These are phyloP conservation scores for Geosmithia putterillii DNA, from an alignment of 2,329 filamentous ascomycete species.

Conservation along the genomic window DNA sequence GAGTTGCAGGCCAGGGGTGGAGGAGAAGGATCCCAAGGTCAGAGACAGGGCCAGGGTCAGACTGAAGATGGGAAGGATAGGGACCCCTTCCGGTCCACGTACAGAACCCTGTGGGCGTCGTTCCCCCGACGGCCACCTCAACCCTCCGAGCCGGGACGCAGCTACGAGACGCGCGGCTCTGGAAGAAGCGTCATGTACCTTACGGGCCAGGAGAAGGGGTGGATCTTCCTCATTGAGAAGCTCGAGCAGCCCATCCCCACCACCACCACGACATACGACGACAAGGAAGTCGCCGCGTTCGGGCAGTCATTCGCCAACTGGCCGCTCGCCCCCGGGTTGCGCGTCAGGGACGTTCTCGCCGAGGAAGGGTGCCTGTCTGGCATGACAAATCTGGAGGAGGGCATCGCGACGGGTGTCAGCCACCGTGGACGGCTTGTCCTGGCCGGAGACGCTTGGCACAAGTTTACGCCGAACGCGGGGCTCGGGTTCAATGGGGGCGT, in stretches of 20 bases:
- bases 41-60: too few relatives aligned
- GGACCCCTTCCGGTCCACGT: constrained; percentile 17
- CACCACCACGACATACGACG: constrained; percentile 10
- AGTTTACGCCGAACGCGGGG: constrained; percentile 16
- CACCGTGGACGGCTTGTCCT: constrained; percentile 11
- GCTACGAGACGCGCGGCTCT: constrained; percentile 1
- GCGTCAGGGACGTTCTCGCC: constrained; percentile 11
- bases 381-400: constrained; percentile 15
- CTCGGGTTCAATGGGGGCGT: constrained; percentile 17
- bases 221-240: constrained; percentile 14
- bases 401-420: constrained; percentile 7
- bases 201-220: constrained; percentile 8
- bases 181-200: constrained; percentile 8
- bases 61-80: constrained; percentile 9
- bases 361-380: constrained; percentile 4
- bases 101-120: constrained; percentile 20
- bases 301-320: constrained; percentile 12
- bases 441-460: constrained; percentile 17
- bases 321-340: constrained; percentile 3
- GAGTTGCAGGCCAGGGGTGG: constrained; percentile 11
- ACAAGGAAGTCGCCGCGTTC: constrained; percentile 13
- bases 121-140: constrained; percentile 10
- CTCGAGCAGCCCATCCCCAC: constrained; percentile 10
- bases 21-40: not conserved
- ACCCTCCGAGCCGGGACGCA: not conserved